Evolutionary conservation across 2,329 filamentous ascomycete genomes (phyloP), one percentile per base, ranked within the genome.

Genomic region (Penicillium psychrosexuale): DNA sequence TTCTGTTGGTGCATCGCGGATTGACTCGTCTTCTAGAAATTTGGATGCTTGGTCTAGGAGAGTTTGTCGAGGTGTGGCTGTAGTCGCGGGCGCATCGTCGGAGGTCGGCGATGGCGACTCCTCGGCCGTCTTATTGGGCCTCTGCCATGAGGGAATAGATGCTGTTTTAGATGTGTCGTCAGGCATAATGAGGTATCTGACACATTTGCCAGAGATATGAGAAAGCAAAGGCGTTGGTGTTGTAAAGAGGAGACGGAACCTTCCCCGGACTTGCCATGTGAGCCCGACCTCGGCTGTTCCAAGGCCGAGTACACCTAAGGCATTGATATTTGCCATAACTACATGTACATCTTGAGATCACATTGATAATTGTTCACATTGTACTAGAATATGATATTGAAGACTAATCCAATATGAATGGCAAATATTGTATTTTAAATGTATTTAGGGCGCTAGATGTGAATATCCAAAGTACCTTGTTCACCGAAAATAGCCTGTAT

Each of bases 11-110:
- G 87, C 84, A 71, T 87, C 77, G 55, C 82, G 84, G 54, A 96
- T 89, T 19, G 81, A 79, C 8, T 89, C 84, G 57, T 95, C 87
- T 47, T 89, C 78, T 4, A 97, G 81, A 68, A 96, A 97, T 50
- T 80, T 83, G 40, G 82, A 80, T 28, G 91, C 91, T 67, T 91
- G 84, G 15, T 90, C 84, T 34, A 89, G 66, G 12, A 81, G 69
- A 40, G 65, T 57, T 60, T 69, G 58, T 63, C 72, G 68, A 52
- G 66, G 52, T 49, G 61, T 56, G 28, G 43, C 22, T 22, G 59
- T 42, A 52, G 61, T 34, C 50, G 49, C 56, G 57, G 60, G 59
- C 52, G 61, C 53, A 57, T 64, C 60, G 37, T 68, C 63, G 62
- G 66, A 63, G 61, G 44, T 63, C 50, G 66, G 47, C 47, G 66